Base-by-base conservation (phyloP, 2,329 filamentous ascomycete genomes). In the Pochonia chlamydosporia region DNA sequence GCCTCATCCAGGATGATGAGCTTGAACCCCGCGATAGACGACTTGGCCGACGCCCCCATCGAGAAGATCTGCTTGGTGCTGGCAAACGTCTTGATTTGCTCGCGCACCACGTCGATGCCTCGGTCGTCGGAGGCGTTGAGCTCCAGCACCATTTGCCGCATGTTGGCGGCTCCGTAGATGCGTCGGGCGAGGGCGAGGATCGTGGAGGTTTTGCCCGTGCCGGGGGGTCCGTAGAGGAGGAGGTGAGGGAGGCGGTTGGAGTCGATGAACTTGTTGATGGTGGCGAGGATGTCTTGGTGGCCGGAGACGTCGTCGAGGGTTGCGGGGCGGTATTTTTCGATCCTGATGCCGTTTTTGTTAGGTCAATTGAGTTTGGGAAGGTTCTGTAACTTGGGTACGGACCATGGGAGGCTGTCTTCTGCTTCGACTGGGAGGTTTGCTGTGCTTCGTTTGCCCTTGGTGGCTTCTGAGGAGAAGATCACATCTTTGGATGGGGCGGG, bases 31-130 rank as follows among this genome's bases (percentile, higher is more conserved):
- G 87, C 89, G 23, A 92, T 68, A 11, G 77, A 69, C 20, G 64
- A 50, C 43, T 61, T 63, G 5, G 74, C 60, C 28, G 69, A 69
- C 2, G 77, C 70, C n/a, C 79, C 81, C 62, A 78, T 70, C 13
- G 71, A 75, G 72, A 99, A 99, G 59, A 99, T 99, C 64, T 99
- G 93, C 68, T 95, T 96, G 7, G 93, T 99, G 57, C 88, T 95
- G 35, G 89, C 92, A 70, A 99, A 99, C 0, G 93, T 99, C 77
- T 97, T 99, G 79, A 99, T 99, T 69, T 99, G 93, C 71, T 99
- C 93, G 55, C 91, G 82, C 48, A 99, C 93, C 2, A 99, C 93
- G 56, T 99, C 93, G 65, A 99, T 99, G 61, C 93, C 93, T 68
- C 93, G 81, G 66, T 99, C 93, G 63, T 99, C 93, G 42, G 90